A percentile compares a stretch with the other conserved stretches of the same genome.
Evolutionary conservation across 1,284 basidiomycete species (phyloP).

Genomic region (Gomphus bonarii): DNA sequence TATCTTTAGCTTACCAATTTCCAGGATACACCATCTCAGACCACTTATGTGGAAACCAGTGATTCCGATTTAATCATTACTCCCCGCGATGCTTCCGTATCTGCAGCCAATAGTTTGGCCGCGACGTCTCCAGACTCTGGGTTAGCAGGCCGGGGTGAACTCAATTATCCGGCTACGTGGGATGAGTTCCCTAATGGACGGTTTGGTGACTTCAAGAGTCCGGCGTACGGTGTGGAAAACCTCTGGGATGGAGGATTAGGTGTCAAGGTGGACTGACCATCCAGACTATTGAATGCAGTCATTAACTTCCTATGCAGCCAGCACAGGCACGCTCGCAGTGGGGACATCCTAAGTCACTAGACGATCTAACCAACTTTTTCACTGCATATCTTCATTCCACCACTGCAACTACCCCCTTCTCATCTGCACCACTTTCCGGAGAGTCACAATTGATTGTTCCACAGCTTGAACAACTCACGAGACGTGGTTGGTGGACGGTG

Average conservation of each 20-base stretch:
- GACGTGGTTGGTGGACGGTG: constrained; percentile 86
- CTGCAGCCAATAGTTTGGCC: constrained; percentile 40
- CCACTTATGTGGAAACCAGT: background rate
- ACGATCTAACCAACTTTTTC: constrained; percentile 77
- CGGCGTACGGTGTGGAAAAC: constrained; percentile 80
- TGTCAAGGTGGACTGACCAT: constrained; percentile 17
- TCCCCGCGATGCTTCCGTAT: constrained; percentile 47
- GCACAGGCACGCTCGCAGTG: constrained; percentile 66
- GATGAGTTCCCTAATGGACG: constrained; percentile 99
- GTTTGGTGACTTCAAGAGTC: constrained; percentile 97
- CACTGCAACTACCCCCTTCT: constrained; percentile 78
- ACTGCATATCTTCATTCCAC: constrained; percentile 66
- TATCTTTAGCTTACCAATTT: background rate
- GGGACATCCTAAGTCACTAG: constrained; percentile 63
- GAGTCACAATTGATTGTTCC: constrained; percentile 81
- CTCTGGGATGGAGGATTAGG: constrained; percentile 39
- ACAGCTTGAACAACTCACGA: constrained; percentile 70
- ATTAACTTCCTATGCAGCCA: constrained; percentile 31
- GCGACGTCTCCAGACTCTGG: constrained; percentile 34
- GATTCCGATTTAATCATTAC: constrained; percentile 41
- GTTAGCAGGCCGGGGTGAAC: constrained; percentile 52
- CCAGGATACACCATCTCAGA: constrained; percentile 4
- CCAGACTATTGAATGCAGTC: background rate
- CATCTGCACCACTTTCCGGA: constrained; percentile 70
- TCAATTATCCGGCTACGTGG: constrained; percentile 75